These are phyloP conservation scores for Botrytis cinerea DNA, from an alignment of 2,329 filamentous ascomycete species.

Conservation along the genomic window DNA sequence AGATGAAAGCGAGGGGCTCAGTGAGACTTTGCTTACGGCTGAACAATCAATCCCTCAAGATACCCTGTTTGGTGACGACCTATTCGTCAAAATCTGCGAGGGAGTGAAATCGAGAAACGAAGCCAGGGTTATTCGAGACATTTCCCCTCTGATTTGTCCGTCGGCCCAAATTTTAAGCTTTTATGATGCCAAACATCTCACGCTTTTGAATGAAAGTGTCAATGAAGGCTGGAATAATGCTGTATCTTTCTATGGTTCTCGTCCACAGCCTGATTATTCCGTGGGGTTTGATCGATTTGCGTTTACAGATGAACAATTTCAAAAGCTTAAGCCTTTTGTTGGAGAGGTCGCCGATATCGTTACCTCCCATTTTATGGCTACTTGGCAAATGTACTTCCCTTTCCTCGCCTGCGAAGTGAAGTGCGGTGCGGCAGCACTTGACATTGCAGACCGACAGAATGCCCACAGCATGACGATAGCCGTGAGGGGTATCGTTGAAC, in stretches of 20 bases:
- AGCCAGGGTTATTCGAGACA: constrained; percentile 7
- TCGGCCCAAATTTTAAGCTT: constrained; percentile 1
- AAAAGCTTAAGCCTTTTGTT: too few species aligned
- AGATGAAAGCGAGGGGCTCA: constrained; percentile 33
- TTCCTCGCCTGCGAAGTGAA: constrained; percentile 54
- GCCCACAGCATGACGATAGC: constrained; percentile 48
- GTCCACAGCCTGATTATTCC: constrained; percentile 47
- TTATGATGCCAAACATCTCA: constrained; percentile 32
- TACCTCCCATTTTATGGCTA: too few species aligned
- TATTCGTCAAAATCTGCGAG: neutral
- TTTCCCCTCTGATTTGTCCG: constrained; percentile 6
- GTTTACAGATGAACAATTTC: constrained; percentile 48
- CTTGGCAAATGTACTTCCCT: constrained; percentile 32
- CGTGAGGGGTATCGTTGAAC: constrained; percentile 39
- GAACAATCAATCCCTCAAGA: neutral
- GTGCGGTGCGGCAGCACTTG: constrained; percentile 44
- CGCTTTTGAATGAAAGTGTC: constrained; percentile 44
- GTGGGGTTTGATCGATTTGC: constrained; percentile 45
- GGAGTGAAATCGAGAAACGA: neutral
- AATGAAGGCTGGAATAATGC: constrained; percentile 45
- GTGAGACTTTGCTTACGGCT: too few species aligned
- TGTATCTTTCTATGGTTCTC: too few species aligned
- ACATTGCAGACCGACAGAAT: constrained; percentile 44
- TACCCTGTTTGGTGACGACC: neutral
- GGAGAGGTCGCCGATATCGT: too few species aligned